These are phyloP conservation scores for Phalaenopsis equestris DNA, from an alignment of 106 monocot genomes.

Conservation along the genomic window DNA sequence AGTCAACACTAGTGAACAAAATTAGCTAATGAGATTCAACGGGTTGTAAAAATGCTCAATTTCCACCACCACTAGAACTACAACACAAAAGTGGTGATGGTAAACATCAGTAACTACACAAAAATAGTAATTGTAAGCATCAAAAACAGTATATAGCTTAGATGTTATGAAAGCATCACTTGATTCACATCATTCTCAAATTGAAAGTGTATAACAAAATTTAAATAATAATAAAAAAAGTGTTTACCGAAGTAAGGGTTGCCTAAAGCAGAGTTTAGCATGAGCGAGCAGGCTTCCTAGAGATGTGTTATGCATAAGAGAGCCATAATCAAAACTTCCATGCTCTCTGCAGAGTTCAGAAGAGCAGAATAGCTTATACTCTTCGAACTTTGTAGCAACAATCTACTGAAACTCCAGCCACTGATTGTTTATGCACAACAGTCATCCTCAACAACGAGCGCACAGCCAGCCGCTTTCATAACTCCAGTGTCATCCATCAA, in stretches of 20 bases:
- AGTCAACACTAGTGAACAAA: too few species aligned
- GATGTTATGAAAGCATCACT: too few species aligned
- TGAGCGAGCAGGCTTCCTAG: not conserved
- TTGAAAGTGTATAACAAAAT: too few species aligned
- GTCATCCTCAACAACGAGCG: slow-evolving; percentile 12
- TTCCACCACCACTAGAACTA: too few species aligned
- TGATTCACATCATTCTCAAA: too few species aligned
- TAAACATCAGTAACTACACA: too few species aligned
- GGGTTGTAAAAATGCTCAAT: too few species aligned
- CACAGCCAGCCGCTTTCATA: slow-evolving; percentile 52
- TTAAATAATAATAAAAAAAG: not conserved
- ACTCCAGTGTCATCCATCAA: slow-evolving; percentile 58
- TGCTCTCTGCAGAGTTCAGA: not conserved
- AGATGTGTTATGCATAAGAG: not conserved
- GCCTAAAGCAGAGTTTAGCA: not conserved
- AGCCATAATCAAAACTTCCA: not conserved
- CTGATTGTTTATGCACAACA: not conserved
- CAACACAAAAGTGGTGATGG: too few species aligned
- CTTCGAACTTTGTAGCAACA: not conserved
- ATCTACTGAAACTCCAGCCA: not conserved
- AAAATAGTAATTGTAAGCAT: too few species aligned
- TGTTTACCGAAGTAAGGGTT: not conserved
- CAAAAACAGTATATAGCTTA: too few species aligned
- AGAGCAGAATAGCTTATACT: not conserved
- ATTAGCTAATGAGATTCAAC: too few species aligned